Evolutionary conservation across 140 eudicot genomes (phyloP), one percentile per base, ranked within the genome.

Genomic region (Oenanthe javanica): DNA sequence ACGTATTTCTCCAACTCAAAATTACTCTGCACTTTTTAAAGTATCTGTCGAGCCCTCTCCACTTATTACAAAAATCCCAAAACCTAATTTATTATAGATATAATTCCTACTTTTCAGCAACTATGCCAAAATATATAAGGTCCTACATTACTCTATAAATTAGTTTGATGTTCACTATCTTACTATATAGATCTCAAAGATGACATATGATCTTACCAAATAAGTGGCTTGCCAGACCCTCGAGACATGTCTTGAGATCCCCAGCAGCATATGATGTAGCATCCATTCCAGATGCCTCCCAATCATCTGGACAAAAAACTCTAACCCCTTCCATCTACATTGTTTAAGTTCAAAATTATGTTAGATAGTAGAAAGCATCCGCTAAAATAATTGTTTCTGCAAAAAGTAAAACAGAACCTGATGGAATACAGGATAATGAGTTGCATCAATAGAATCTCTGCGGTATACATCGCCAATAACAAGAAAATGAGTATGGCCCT

Each of bases 381-480:
- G 45, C 16, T 11, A 52, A n/a, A 23, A 49, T 45, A 45, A 52
- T n/a, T 14, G 9, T 48, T 79, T 51, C 38, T 73, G 72, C 11
- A 64, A 31, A 3, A 72, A 74, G 77, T 16, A 52, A 72, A 40
- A 40, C 54, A 5, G 82, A 76, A 96, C 98, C 99, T 96, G 99
- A 87, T 96, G 99, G 84, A 96, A 96, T 76, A 96, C 98, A 64
- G 99, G 99, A 83, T 96, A 96, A 84, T 96, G 99, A 81, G 99
- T 96, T 83, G 97, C 85, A 83, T 96, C 99, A 79, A 96, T 93
- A 38, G 98, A 91, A 88, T 96, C 99, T 83, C 99, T 91, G 61
- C 98, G 97, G 74, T 93, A 96, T 73, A 96, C 99, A 83, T 96
- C 99, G 80, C 99, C 99, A n/a, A 96, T 89, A 49, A 93, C 98